phyloP scores from a whole-genome alignment of 495 filamentous ascomycete species.

The Astrothelium subdiscretum region DNA sequence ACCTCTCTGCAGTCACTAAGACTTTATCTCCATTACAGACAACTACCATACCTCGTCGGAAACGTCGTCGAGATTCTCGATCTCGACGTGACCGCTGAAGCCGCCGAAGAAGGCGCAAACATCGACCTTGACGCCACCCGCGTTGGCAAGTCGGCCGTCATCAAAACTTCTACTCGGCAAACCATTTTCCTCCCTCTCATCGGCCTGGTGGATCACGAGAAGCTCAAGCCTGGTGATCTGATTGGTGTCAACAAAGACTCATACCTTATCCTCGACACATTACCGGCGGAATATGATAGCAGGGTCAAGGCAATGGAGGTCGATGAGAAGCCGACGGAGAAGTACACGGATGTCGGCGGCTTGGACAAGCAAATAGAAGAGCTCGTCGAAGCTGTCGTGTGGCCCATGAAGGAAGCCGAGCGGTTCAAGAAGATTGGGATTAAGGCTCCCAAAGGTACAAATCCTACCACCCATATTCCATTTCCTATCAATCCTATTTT shows the following conservation, averaged over 20 bases:
- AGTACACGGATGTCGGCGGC: slow-evolving; percentile 96
- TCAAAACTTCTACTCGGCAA: slow-evolving; percentile 98
- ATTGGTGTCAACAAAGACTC: slow-evolving; percentile 99
- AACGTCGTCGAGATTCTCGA: slow-evolving; percentile 97
- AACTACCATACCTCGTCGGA: slow-evolving; percentile 94
- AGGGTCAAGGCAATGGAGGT: slow-evolving; percentile 99
- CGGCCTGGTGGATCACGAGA: slow-evolving; percentile 87
- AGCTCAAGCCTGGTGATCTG: slow-evolving; percentile 85
- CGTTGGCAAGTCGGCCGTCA: slow-evolving; percentile 95
- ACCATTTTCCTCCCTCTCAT: slow-evolving; percentile 98
- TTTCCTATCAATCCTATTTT: background rate
- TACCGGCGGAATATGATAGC: slow-evolving; percentile 98
- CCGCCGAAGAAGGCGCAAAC: slow-evolving; percentile 93
- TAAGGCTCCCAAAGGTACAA: slow-evolving; percentile 95
- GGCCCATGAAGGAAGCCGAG: slow-evolving; percentile 99
- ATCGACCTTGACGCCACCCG: slow-evolving; percentile 96
- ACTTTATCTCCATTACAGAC: slow-evolving; percentile 41
- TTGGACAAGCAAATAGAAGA: slow-evolving; percentile 99
- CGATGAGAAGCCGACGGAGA: slow-evolving; percentile 98
- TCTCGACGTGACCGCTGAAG: slow-evolving; percentile 91
- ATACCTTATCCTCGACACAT: slow-evolving; percentile 94
- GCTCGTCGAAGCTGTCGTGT: slow-evolving; percentile 97
- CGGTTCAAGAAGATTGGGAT: slow-evolving; percentile 99
- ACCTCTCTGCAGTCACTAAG: background rate
- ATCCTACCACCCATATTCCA: background rate